phyloP scores from a whole-genome alignment of 768 basidiomycete species.

The Panus rudis region DNA sequence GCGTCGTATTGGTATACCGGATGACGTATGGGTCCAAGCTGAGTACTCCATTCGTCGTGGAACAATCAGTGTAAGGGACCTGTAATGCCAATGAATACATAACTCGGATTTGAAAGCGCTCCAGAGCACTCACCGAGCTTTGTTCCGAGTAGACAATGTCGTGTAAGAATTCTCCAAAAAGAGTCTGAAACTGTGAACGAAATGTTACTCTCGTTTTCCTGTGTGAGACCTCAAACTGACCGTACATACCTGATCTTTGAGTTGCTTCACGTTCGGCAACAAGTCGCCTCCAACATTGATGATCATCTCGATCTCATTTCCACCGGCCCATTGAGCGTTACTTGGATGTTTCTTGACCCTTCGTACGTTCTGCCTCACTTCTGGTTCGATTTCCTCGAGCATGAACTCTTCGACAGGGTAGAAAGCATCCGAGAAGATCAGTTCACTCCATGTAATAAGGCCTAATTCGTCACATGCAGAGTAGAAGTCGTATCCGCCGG shows the following conservation, averaged over 20 bases:
- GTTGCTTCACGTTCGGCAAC: conserved; percentile 37
- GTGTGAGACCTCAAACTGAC: too few relatives aligned
- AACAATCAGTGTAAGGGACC: conserved; percentile 56
- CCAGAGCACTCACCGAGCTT: conserved; percentile 31
- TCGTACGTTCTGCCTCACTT: conserved; percentile 51
- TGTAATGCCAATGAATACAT: conserved; percentile 10
- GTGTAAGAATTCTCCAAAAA: conserved; percentile 49
- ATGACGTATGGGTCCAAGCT: conserved; percentile 48
- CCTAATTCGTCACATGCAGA: conserved; percentile 53
- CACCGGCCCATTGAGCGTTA: conserved; percentile 53
- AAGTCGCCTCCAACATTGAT: conserved; percentile 30
- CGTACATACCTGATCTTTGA: conserved; percentile 37
- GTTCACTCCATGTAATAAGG: conserved; percentile 55
- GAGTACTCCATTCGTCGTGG: conserved; percentile 50
- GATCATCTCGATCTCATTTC: conserved; percentile 55
- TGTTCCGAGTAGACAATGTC: conserved; percentile 42
- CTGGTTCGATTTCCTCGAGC: conserved; percentile 43
- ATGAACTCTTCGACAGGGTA: conserved; percentile 51
- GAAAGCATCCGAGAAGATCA: conserved; percentile 51
- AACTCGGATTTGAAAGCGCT: background rate
- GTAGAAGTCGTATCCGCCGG: conserved; percentile 50
- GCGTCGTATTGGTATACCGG: conserved; percentile 42
- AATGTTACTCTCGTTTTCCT: background rate
- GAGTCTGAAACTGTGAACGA: conserved; percentile 33
- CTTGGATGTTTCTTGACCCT: conserved; percentile 51